Conservation (phyloP, 2,329 filamentous ascomycete genomes). For the Botrytis elliptica region DNA sequence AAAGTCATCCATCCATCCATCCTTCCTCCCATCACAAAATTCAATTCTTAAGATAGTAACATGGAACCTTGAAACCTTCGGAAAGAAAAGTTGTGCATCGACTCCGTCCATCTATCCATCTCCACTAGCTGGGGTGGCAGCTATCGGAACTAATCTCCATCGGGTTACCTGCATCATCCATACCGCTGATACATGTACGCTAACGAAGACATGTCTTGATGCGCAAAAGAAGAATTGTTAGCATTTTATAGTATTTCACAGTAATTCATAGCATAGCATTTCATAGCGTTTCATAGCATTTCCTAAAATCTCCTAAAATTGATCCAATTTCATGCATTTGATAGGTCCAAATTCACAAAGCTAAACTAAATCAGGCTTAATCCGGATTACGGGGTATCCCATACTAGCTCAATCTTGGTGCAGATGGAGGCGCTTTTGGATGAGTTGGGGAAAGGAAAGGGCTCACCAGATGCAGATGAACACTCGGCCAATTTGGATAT, state of each 20-base stretch:
- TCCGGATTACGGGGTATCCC: neutral
- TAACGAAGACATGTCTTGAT: constrained; percentile 10
- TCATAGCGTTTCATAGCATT: too few relatives aligned
- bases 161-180: neutral
- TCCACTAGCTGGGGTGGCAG: neutral
- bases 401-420: constrained; percentile 1
- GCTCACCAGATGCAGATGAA: neutral
- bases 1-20: neutral
- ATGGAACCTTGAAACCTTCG: neutral
- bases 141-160: neutral
- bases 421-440: constrained; percentile 16
- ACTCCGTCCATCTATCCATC: neutral
- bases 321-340: neutral
- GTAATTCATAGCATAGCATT: too few relatives aligned
- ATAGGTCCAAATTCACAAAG: neutral
- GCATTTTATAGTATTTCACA: too few relatives aligned
- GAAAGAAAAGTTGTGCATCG: constrained; percentile 9
- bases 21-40: neutral
- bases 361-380: neutral
- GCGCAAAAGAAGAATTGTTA: too few relatives aligned
- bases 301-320: too few relatives aligned
- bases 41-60: neutral
- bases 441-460: neutral
- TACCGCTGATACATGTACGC: neutral
- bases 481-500: neutral